Base-by-base conservation (phyloP, 176 grass and related monocot genomes). In the Poa pratensis region DNA sequence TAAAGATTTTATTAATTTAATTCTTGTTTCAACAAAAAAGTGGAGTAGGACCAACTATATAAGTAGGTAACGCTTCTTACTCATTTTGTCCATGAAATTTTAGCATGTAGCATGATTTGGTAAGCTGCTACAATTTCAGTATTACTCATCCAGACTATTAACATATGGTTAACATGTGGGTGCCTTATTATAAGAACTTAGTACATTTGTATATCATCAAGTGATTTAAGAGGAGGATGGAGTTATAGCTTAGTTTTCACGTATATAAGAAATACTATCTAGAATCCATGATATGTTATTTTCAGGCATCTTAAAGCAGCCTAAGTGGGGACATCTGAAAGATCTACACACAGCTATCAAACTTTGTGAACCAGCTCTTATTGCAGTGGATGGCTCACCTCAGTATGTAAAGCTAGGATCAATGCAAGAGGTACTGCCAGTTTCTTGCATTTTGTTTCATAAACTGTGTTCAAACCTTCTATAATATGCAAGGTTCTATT, bases 321-420 rank as follows among this genome's bases (percentile, higher is more conserved):
- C 96, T 83, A 98, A 95, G 78, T 98, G 93, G 93, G 93, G 96
- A 48, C 93, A 98, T 88, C 77, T 98, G 66, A 93, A 91, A 83
- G 96, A 95, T 86, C 85, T 98, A 73, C 96, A 98, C 76, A 68
- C 82, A 81, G 87, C 91, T 61, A 95, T 98, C 75, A 98, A 92
- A 84, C 91, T 98, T 71, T 98, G 96, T 83, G 93, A 98, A 82
- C 87, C 93, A 85, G 96, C 96, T 90, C 93, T 98, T 85, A 83
- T 87, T 83, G 90, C 70, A 76, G 93, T 98, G 73, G 77, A 93
- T 89, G 86, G 77, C 59, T 88, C 85, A 62, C 95, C 95, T 9
- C 93, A 89, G 81, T 98, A 98, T 85, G 77, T 98, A 77, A 98
- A 98, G 84, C 83, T 98, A 78, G 95, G 95, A 57, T 43, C 93